These are phyloP conservation scores for Yarrowia sp. DNA, from an alignment of 805 yeast species.

Conservation along the genomic window DNA sequence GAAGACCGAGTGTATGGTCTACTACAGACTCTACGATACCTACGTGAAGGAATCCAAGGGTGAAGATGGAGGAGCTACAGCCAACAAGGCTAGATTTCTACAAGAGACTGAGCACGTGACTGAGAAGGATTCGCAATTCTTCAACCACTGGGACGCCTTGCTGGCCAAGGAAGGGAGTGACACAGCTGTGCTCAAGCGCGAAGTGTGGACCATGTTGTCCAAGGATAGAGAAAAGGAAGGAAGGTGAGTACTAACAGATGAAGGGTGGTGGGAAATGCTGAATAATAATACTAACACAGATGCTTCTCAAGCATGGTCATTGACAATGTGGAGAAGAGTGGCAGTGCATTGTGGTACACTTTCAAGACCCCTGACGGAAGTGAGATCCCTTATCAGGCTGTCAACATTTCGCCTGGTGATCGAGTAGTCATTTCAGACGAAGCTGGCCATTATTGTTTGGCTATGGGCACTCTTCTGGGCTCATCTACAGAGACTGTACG, in stretches of 20 bases:
- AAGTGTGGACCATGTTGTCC: constrained; percentile 71
- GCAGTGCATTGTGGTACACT: constrained; percentile 18
- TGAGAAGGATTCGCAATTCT: constrained; percentile 60
- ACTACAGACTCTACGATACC: constrained; percentile 60
- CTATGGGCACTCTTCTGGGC: constrained; percentile 63
- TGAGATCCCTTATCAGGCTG: constrained; percentile 14
- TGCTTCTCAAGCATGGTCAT: constrained; percentile 48
- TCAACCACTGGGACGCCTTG: constrained; percentile 73
- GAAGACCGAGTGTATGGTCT: constrained; percentile 66
- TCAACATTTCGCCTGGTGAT: constrained; percentile 57
- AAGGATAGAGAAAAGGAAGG: constrained; percentile 70
- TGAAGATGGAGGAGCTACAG: constrained; percentile 43
- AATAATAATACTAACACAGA: constrained; percentile 51
- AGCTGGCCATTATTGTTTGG: constrained; percentile 74
- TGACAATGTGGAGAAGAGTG: constrained; percentile 22
- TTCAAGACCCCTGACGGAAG: constrained; percentile 21
- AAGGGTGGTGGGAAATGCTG: too few species aligned
- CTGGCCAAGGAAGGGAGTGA: constrained; percentile 77
- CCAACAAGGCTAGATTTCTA: constrained; percentile 35
- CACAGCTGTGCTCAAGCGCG: constrained; percentile 58
- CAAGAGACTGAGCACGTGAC: constrained; percentile 58
- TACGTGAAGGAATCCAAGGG: constrained; percentile 66
- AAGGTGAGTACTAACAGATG: constrained; percentile 53
- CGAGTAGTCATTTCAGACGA: constrained; percentile 80
- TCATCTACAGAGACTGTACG: constrained; percentile 56